These are phyloP conservation scores for Kurtzmaniella cleridarum DNA, from an alignment of 805 yeast species.

Conservation along the genomic window DNA sequence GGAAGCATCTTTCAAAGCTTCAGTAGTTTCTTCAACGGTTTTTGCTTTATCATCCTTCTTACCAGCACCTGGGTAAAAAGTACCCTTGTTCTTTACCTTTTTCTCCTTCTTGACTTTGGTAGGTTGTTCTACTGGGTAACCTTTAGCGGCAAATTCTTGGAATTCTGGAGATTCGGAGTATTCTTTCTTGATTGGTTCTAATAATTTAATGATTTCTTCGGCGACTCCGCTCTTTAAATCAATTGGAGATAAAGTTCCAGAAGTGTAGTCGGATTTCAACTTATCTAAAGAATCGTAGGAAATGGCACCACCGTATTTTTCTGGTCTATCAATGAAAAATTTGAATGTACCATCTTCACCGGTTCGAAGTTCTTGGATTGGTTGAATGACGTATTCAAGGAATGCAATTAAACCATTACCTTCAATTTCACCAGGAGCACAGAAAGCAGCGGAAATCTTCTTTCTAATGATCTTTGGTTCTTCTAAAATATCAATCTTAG, in stretches of 20 bases:
- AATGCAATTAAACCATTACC: constrained; percentile 89
- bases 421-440: constrained; percentile 88
- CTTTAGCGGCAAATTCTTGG: constrained; percentile 67
- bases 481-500: constrained; percentile 90
- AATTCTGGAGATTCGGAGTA: constrained; percentile 60
- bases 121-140: constrained; percentile 73
- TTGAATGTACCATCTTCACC: constrained; percentile 50
- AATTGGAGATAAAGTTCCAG: constrained; percentile 78
- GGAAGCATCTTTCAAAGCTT: constrained; percentile 34
- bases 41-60: constrained; percentile 14
- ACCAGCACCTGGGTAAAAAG: constrained; percentile 74
- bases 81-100: constrained; percentile 82
- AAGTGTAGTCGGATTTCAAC: constrained; percentile 66
- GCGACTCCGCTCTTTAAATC: constrained; percentile 92
- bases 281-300: constrained; percentile 62
- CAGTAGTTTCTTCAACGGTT: constrained; percentile 25
- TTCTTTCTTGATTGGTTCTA: constrained; percentile 80
- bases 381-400: constrained; percentile 76
- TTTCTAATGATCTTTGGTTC: constrained; percentile 83
- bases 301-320: constrained; percentile 93
- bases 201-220: constrained; percentile 71
- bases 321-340: constrained; percentile 85
- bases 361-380: constrained; percentile 72
- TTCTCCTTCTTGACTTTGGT: constrained; percentile 62
- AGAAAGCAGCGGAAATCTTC: constrained; percentile 88